A percentile compares a stretch with the other conserved stretches of the same genome.
phyloP scores from a whole-genome alignment of 768 basidiomycete genomes.

The Russula brevipes region DNA sequence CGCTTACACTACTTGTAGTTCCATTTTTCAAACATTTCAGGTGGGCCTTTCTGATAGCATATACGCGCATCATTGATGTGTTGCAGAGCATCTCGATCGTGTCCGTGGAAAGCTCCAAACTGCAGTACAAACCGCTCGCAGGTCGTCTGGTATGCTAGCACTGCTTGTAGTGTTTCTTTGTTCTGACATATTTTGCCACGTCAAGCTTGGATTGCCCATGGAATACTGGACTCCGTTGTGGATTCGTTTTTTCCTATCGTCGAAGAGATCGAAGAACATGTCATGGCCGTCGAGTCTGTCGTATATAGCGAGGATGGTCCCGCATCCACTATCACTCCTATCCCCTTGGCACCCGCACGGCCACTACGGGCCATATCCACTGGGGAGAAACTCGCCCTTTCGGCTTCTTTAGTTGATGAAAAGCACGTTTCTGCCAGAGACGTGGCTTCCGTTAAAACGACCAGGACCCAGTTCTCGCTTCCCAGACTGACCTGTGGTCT shows the following conservation, averaged over 20 bases:
- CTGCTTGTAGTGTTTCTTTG: background rate
- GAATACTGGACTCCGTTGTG: conserved; percentile 86
- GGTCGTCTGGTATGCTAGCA: conserved; percentile 59
- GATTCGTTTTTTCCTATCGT: conserved; percentile 89
- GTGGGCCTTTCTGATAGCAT: conserved; percentile 29
- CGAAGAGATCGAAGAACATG: conserved; percentile 62
- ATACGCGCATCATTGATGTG: conserved; percentile 16
- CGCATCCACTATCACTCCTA: conserved; percentile 6
- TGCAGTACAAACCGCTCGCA: conserved; percentile 55
- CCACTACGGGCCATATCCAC: background rate
- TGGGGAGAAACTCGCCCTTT: background rate
- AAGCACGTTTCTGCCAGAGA: conserved; percentile 11
- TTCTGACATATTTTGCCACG: background rate
- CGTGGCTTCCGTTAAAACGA: conserved; percentile 8
- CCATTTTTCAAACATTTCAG: conserved; percentile 82
- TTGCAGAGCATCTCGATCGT: conserved; percentile 68
- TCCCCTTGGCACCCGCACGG: background rate
- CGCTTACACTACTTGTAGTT: conserved; percentile 48
- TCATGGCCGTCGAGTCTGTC: conserved; percentile 49
- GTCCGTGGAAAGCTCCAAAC: conserved; percentile 66
- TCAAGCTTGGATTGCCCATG: conserved; percentile 91
- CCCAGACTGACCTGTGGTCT: conserved; percentile 31
- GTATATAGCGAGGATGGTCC: conserved; percentile 41
- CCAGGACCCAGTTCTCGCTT: conserved; percentile 27
- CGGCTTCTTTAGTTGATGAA: conserved; percentile 1